A percentile compares a stretch with the other conserved stretches of the same genome.
These are phyloP conservation scores for Cytauxzoon felis DNA, from an alignment of 169 alveolate species.

Conservation along the genomic window DNA sequence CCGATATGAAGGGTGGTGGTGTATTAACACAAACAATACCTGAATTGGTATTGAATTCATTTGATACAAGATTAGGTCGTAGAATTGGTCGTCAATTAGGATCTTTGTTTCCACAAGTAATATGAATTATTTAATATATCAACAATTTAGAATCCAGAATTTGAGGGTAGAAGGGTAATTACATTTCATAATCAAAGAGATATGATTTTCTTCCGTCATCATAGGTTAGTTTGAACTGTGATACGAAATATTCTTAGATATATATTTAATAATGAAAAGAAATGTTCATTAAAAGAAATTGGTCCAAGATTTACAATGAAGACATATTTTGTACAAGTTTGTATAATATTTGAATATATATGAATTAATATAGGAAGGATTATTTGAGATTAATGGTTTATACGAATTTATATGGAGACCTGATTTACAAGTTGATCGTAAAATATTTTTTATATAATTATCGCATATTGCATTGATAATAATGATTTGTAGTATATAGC, in stretches of 20 bases:
- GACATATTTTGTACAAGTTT: slow-evolving; percentile 88
- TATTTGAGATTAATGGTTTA: slow-evolving; percentile 78
- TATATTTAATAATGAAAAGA: slow-evolving; percentile 71
- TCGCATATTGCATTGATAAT: background rate
- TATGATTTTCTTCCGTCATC: slow-evolving; percentile 97
- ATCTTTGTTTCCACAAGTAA: slow-evolving; percentile 88
- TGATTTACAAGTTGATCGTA: slow-evolving; percentile 88
- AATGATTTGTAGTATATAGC: background rate
- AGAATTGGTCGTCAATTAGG: slow-evolving; percentile 96
- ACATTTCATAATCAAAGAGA: slow-evolving; percentile 98
- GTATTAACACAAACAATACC: slow-evolving; percentile 84
- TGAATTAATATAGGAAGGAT: slow-evolving; percentile 71
- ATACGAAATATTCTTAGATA: slow-evolving; percentile 41
- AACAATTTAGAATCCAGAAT: slow-evolving; percentile 87
- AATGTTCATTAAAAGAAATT: slow-evolving; percentile 93
- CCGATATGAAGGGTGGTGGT: slow-evolving; percentile 63
- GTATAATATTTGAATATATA: slow-evolving; percentile 10
- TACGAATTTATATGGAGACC: slow-evolving; percentile 89
- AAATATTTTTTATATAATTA: slow-evolving; percentile 77
- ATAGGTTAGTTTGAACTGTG: slow-evolving; percentile 80
- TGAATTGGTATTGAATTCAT: slow-evolving; percentile 93
- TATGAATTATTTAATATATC: background rate
- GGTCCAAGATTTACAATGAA: slow-evolving; percentile 99
- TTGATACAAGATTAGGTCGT: slow-evolving; percentile 95
- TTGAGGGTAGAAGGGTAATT: slow-evolving; percentile 93